Evolutionary conservation across 148 eudicot species (phyloP), one percentile per base, ranked within the genome.

Genomic region (Rhododendron simsii): DNA sequence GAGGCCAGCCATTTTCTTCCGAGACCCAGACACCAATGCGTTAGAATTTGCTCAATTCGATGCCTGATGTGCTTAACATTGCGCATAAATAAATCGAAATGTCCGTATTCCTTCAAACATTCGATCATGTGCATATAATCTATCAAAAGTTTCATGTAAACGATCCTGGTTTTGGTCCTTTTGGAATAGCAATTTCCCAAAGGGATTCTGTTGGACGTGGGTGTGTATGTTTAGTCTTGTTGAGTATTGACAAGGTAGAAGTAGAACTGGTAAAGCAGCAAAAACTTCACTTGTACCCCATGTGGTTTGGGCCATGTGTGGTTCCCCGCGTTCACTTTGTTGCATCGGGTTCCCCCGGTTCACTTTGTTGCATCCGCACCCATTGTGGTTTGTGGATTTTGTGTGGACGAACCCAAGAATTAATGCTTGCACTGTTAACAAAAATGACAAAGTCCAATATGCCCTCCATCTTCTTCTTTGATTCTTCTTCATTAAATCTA

Each of bases 1-100:
- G 76, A 92, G 99, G 86, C 99, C 99, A 69, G 99, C 98, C 2
- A 91, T 97, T 86, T 97, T 97, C 86, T 90, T 93, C 30, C 89
- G 98, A 84, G 99, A 95, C 86, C 99, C 99, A 57, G 99, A 97
- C 83, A 84, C 98, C 28, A 97, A 97, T 84, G 99, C 98, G 35
- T 92, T 97, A 45, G 99, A 97, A 87, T 97, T 97, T 85, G 91
- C 98, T 47, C 95, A 97, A 88, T 88, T 96, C 16, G 91, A 94
- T 28, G 51, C 74, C 78, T 87, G 87, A 89, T 28, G 53, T 10
- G 13, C 39, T 50, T 53, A 37, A n/a, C 7, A 35, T 16, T 37
- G 45, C 45, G 81, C 30, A 41, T 51, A 71, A 39, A 85, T 41
- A 28, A 10, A 39, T 33, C 33, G 1, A 84, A 15, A 18, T 39